Percentiles rank a stretch among this genome's conserved stretches.
phyloP scores from a whole-genome alignment of 805 yeast genomes.

The Starmerella scarabaei region DNA sequence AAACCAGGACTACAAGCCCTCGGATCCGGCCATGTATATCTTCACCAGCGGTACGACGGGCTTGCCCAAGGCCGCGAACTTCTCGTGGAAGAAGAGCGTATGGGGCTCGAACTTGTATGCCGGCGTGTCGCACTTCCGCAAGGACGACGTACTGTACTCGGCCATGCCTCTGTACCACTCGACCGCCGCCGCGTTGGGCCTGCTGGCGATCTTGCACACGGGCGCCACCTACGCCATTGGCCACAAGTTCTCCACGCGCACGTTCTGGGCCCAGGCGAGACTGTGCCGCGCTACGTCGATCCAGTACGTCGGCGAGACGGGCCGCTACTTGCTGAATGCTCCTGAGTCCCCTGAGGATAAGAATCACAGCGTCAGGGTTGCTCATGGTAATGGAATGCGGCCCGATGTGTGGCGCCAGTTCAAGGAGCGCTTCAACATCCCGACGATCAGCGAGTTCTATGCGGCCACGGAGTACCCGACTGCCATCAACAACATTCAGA shows the following conservation, averaged over 20 bases:
- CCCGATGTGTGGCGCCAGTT: slow-evolving; percentile 78
- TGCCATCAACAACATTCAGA: slow-evolving; percentile 70
- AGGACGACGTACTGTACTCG: slow-evolving; percentile 52
- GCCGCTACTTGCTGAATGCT: slow-evolving; percentile 66
- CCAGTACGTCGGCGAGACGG: slow-evolving; percentile 91
- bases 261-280: slow-evolving; percentile 82
- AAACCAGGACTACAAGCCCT: slow-evolving; percentile 34
- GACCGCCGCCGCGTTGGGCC: slow-evolving; percentile 80
- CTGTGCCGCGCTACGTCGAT: slow-evolving; percentile 60
- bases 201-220: slow-evolving; percentile 48
- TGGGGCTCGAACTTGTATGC: slow-evolving; percentile 63
- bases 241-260: slow-evolving; percentile 66
- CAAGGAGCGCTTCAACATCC: slow-evolving; percentile 61
- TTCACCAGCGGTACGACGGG: slow-evolving; percentile 95
- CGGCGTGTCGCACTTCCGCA: slow-evolving; percentile 46
- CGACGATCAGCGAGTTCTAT: slow-evolving; percentile 76
- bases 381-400: slow-evolving; percentile 85
- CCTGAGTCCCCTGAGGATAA: slow-evolving; percentile 49
- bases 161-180: slow-evolving; percentile 95
- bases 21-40: slow-evolving; percentile 58
- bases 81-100: slow-evolving; percentile 77
- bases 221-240: slow-evolving; percentile 73
- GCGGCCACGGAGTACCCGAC: slow-evolving; percentile 90
- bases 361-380: slow-evolving; percentile 48
- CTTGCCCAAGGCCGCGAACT: slow-evolving; percentile 81